Percentiles rank a stretch among this genome's conserved stretches.
phyloP scores from a whole-genome alignment of 805 yeast species.

The Yarrowia yakushimensis region DNA sequence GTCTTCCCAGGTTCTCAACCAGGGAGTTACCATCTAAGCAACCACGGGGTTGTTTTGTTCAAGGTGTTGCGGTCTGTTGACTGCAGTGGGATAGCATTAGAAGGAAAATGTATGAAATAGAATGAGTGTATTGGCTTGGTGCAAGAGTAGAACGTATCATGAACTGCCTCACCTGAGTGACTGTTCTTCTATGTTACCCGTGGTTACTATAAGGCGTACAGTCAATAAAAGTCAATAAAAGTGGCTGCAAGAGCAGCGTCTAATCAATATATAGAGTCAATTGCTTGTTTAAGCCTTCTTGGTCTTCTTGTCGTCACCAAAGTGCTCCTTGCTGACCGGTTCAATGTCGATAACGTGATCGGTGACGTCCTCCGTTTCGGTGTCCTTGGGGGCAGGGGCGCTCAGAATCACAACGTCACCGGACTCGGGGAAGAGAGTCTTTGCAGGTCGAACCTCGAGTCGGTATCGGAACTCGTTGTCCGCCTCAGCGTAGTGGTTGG shows the following conservation, averaged over 20 bases:
- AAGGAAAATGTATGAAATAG: constrained; percentile 2
- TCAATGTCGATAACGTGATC: constrained; percentile 8
- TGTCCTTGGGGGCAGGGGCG: neutral
- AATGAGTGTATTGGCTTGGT: neutral
- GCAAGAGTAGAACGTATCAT: too few relatives aligned
- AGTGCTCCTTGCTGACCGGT: constrained; percentile 4
- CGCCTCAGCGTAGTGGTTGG: neutral
- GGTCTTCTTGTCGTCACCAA: neutral
- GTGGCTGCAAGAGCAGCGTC: neutral
- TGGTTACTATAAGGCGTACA: neutral
- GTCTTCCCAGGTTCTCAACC: constrained; percentile 53
- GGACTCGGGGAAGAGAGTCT: neutral
- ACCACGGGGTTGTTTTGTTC: neutral
- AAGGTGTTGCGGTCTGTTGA: neutral
- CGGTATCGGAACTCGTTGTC: constrained; percentile 6
- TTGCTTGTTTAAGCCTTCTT: neutral
- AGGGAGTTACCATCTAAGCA: constrained; percentile 32
- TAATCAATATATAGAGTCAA: neutral
- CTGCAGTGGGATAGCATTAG: constrained; percentile 1
- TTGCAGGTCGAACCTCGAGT: constrained; percentile 17
- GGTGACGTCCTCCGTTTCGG: neutral
- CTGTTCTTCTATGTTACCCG: too few relatives aligned
- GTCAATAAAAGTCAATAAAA: neutral
- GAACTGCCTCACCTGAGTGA: too few relatives aligned
- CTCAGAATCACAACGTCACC: neutral